Evolutionary conservation across 1,284 basidiomycete genomes (phyloP), one percentile per base, ranked within the genome.

Genomic region (Ceratobasidium sp.): DNA sequence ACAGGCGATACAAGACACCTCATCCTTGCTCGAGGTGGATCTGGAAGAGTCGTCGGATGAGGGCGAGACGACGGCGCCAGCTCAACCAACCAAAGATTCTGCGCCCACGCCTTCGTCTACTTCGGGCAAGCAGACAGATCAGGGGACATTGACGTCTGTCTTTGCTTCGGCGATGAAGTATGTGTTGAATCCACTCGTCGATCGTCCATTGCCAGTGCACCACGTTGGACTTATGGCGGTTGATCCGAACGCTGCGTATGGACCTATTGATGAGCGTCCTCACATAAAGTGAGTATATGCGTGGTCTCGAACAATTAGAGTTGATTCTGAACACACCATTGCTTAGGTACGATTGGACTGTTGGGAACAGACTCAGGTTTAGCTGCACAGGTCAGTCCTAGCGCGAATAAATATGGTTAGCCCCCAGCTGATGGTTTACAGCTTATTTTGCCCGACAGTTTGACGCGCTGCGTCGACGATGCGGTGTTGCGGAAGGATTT

Each of bases 371-470:
- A 73, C 80, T 92, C 67, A 89, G 87, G 79, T 89, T 92, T 77
- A 89, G 88, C 77, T 92, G 91, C 77, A 92, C 88, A 8, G 64
- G 64, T 67, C 30, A 16, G 64, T 32, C 2, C 18, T 18, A 21
- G n/a, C 53, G 21, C 18, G 5, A 18, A 18, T 45, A 6, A n/a
- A n/a, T n/a, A n/a, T n/a, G n/a, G n/a, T n/a, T n/a, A n/a, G n/a
- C n/a, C n/a, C n/a, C n/a, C n/a, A n/a, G n/a, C n/a, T n/a, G n/a
- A n/a, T n/a, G n/a, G n/a, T 6, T 46, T 1, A 12, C 32, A 70
- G 88, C 89, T 16, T 93, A 92, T 79, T 92, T 90, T 78, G 91
- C 92, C 45, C 86, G 86, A 73, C 89, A 92, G 78, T 93, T 93
- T 78, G 90, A 92, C 77, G 78, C 81, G 32, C 80, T 93, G 16